Base-by-base conservation (phyloP, 768 basidiomycete species). In the Mycena chlorophos region DNA sequence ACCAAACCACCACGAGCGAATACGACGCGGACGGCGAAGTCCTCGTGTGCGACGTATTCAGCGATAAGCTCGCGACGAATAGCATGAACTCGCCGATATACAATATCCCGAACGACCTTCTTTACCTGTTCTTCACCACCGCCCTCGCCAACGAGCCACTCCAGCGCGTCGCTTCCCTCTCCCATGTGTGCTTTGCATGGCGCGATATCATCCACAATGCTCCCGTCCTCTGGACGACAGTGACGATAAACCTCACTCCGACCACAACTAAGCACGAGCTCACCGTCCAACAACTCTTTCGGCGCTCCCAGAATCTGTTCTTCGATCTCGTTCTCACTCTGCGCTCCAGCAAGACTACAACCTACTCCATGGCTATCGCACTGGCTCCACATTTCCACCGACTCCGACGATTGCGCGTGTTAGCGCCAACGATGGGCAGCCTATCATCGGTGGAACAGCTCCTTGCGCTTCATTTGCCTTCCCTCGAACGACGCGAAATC, bases 141-240 rank as follows among this genome's bases (percentile, higher is more conserved):
- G 31, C 42, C 16, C 49, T 58, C 52, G 49, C 42, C 49, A 42
- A 43, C 57, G 40, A 54, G 13, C 51, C 56, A 12, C 45, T 27
- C 40, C 38, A 58, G 20, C 5, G 22, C 20, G 10, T 26, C 16
- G 52, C 54, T 27, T 42, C 25, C 37, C 52, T 59, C 2, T 51
- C 57, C 12, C 53, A 55, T 40, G 53, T 55, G 2, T 59, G 57
- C 17, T 27, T n/a, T 3, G 22, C 22, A 28, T 59, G 57, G 57
- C 49, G 57, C 4, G 38, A 40, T 10, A 51, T 59, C 20, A 51
- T 58, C 42, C 14, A 51, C 0, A 25, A 43, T 3, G 52, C 53
- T 6, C 57, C 57, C 3, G 31, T 59, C 5, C 40, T 59, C 5
- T 59, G 57, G 57, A 26, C 28, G 13, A 51, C 38, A 34, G 34